Percentiles rank a stretch among this genome's conserved stretches.
Evolutionary conservation across 2,329 filamentous ascomycete genomes (phyloP).

Genomic region (Erysiphe pulchra): DNA sequence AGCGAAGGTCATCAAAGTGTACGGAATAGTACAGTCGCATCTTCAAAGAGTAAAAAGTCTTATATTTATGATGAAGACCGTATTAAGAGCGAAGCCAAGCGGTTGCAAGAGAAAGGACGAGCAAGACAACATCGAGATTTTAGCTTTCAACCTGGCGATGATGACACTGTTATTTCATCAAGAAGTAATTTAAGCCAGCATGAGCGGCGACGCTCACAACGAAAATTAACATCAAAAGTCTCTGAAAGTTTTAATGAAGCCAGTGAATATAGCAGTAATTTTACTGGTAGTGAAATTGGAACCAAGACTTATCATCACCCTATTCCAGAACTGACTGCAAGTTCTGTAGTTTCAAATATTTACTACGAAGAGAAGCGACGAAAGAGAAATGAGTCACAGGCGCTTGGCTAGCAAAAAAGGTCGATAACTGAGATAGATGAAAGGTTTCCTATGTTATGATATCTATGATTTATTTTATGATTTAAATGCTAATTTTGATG

Average conservation of each 20-base stretch:
- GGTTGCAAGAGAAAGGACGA: conserved; percentile 27
- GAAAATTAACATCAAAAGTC: conserved; percentile 9
- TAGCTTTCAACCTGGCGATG: conserved; percentile 12
- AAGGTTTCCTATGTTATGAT: no score
- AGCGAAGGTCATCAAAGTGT: neutral
- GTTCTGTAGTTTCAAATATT: conserved; percentile 5
- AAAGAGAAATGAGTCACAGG: conserved; percentile 6
- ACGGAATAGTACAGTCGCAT: neutral
- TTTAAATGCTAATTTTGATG: no score
- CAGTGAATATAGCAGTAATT: conserved; percentile 4
- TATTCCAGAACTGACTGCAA: conserved; percentile 12
- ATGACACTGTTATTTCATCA: conserved; percentile 5
- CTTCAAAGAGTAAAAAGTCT: conserved; percentile 1
- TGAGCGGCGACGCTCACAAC: conserved; percentile 4
- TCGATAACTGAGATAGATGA: no score
- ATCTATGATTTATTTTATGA: no score
- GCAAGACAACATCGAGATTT: conserved; percentile 13
- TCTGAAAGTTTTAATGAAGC: conserved; percentile 3
- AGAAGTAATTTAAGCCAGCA: conserved; percentile 2
- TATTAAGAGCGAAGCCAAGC: conserved; percentile 28
- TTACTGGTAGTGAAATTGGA: conserved; percentile 9
- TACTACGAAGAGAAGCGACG: conserved; percentile 12
- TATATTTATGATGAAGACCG: conserved; percentile 8
- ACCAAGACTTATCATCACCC: conserved; percentile 14
- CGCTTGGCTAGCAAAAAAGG: no score